Base-by-base conservation (phyloP, 2,329 filamentous ascomycete genomes). In the Triangularia setosa region DNA sequence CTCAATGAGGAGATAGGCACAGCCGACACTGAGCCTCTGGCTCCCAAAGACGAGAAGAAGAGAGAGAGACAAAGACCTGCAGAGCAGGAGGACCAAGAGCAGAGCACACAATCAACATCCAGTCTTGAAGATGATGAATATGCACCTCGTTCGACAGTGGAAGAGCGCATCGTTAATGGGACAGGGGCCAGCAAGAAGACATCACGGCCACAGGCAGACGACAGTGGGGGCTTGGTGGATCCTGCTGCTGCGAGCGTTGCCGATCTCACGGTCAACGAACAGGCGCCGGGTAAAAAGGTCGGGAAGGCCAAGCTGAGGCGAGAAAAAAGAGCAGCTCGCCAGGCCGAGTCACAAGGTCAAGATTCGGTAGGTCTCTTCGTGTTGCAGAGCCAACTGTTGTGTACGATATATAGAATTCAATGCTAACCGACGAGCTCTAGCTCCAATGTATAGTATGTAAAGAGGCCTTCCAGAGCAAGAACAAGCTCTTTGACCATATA, bases 401-500 rank as follows among this genome's bases (percentile, higher is more conserved):
- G 21, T 64, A 44, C 21, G 23, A 25, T 54, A 16, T 21, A 25
- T 16, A 4, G 30, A 23, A 48, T 14, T 30, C 21, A 60, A 52
- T 7, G 33, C 54, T 65, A 35, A 64, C 52, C 57, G 14, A n/a
- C 24, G 24, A 61, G 62, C 44, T 56, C 59, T 59, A 80, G 75
- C 75, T 82, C 61, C 76, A 69, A 63, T 85, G 83, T 69, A 72
- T 75, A 25, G 74, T 79, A 16, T 86, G 84, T 69, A 73, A 76
- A 2, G 76, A 77, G 64, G 67, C 64, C 0, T 86, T 85, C 63
- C 68, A 84, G 0, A 92, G 89, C 1, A 89, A 87, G 69, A 90
- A 85, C 5, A 87, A 87, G 69, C 77, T 96, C 18, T 94, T 94
- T 74, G 80, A 84, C 60, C 92, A 96, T 75, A 82, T 95, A 64